Evolutionary conservation across 2,329 filamentous ascomycete genomes (phyloP).

Genomic region (Aureobasidium subglaciale): DNA sequence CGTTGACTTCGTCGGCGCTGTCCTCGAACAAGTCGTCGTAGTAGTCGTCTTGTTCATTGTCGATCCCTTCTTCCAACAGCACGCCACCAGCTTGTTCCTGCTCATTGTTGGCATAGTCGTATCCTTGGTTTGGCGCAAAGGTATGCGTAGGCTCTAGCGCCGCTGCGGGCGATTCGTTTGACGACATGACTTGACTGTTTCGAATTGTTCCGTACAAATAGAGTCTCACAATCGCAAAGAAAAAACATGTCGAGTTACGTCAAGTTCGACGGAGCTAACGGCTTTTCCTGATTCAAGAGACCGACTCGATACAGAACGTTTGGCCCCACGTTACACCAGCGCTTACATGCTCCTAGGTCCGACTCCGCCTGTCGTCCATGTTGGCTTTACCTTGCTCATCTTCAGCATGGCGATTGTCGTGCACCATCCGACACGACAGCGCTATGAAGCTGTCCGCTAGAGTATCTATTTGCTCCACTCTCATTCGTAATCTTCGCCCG

Average conservation of each 20-base stretch:
- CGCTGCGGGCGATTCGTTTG: slow-evolving; percentile 17
- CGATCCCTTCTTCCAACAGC: slow-evolving; percentile 16
- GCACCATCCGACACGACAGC: background rate
- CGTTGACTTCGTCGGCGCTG: slow-evolving; percentile 54
- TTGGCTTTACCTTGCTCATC: background rate
- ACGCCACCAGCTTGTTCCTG: slow-evolving; percentile 18
- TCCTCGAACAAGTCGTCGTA: slow-evolving; percentile 50
- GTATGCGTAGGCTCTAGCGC: slow-evolving; percentile 24
- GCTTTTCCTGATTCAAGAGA: slow-evolving; percentile 6
- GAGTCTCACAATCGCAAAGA: background rate
- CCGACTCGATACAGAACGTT: background rate
- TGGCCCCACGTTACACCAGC: slow-evolving; percentile 1
- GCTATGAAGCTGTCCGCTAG: background rate
- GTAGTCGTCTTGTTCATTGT: slow-evolving; percentile 52
- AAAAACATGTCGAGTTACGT: slow-evolving; percentile 11
- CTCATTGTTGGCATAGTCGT: slow-evolving; percentile 20
- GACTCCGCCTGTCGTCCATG: background rate
- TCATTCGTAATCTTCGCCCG: background rate
- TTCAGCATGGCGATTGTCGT: slow-evolving; percentile 7
- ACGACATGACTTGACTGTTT: background rate
- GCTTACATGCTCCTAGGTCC: background rate
- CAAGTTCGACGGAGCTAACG: slow-evolving; percentile 4
- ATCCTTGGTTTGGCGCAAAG: slow-evolving; percentile 28
- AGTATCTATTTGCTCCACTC: background rate
- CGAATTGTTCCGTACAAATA: background rate